phyloP scores from a whole-genome alignment of 2,329 filamentous ascomycete genomes.

The Drechslerella coelobrocha region DNA sequence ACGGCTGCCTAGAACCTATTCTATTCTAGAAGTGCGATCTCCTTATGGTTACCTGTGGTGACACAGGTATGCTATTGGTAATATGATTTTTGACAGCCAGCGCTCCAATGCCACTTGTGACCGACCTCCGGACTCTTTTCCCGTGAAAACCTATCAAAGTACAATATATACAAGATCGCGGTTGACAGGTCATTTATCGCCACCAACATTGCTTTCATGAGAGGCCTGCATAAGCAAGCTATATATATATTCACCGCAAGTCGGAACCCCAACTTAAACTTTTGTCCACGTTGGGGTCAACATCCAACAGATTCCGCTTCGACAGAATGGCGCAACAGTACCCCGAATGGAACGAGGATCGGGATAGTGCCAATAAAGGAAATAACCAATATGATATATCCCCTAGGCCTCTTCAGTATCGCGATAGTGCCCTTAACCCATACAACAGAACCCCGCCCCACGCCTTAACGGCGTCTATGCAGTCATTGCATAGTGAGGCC shows the following conservation, averaged over 20 bases:
- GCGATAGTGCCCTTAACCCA: conserved; percentile 28
- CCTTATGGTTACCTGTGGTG: conserved; percentile 27
- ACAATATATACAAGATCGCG: background rate
- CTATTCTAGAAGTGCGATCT: conserved; percentile 35
- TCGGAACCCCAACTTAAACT: conserved; percentile 43
- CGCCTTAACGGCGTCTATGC: conserved; percentile 31
- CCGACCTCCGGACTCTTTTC: conserved; percentile 5
- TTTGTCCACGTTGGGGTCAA: conserved; percentile 47
- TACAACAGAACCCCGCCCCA: conserved; percentile 19
- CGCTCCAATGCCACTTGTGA: background rate
- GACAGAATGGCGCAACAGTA: conserved; percentile 40
- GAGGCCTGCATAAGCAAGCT: background rate
- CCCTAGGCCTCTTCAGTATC: conserved; percentile 42
- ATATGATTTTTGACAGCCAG: conserved; percentile 47
- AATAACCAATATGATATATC: conserved; percentile 25
- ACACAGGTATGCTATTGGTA: conserved; percentile 31
- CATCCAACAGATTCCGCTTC: conserved; percentile 3
- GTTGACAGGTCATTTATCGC: background rate
- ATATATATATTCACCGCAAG: conserved; percentile 27
- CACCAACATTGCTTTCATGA: conserved; percentile 11
- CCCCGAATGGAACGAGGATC: conserved; percentile 31
- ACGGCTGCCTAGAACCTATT: conserved; percentile 35
- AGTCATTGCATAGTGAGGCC: conserved; percentile 42
- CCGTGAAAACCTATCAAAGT: background rate
- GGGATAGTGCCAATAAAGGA: conserved; percentile 10